A percentile compares a stretch with the other conserved stretches of the same genome.
Conservation (phyloP, 805 yeast genomes). For the Starmera caribaea region DNA sequence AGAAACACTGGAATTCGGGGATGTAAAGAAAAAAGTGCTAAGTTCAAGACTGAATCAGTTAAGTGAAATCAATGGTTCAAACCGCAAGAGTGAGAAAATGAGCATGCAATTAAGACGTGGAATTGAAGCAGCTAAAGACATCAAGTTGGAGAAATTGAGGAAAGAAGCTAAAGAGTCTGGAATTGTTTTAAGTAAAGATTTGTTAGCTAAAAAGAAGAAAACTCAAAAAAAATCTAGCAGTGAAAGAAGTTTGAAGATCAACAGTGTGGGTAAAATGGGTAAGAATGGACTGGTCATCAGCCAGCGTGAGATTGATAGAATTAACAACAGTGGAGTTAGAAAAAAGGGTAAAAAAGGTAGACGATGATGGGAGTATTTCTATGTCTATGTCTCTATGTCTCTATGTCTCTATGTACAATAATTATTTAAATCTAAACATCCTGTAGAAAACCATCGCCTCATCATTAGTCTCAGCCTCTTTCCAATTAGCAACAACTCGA, state of each 20-base stretch:
- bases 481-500: no score
- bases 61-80: conserved; percentile 36
- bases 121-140: conserved; percentile 50
- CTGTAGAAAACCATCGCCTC: no score
- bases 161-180: conserved; percentile 85
- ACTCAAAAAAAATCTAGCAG: conserved; percentile 33
- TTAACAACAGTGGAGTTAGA: conserved; percentile 19
- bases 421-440: no score
- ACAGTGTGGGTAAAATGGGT: conserved; percentile 68
- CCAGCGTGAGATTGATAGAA: conserved; percentile 50
- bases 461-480: no score
- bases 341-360: conserved; percentile 6
- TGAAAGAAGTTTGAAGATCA: conserved; percentile 72
- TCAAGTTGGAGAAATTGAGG: conserved; percentile 48
- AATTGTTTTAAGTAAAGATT: conserved; percentile 64
- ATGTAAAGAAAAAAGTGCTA: conserved; percentile 55
- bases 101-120: conserved; percentile 89
- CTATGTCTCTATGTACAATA: no score
- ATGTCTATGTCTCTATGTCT: background rate
- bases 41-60: conserved; percentile 44
- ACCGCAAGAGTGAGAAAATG: conserved; percentile 54
- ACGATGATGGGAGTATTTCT: background rate
- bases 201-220: conserved; percentile 57
- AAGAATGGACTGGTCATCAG: conserved; percentile 70
- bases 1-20: conserved; percentile 57